Base-by-base conservation (phyloP, 2,329 filamentous ascomycete genomes). In the Zymoseptoria brevis region DNA sequence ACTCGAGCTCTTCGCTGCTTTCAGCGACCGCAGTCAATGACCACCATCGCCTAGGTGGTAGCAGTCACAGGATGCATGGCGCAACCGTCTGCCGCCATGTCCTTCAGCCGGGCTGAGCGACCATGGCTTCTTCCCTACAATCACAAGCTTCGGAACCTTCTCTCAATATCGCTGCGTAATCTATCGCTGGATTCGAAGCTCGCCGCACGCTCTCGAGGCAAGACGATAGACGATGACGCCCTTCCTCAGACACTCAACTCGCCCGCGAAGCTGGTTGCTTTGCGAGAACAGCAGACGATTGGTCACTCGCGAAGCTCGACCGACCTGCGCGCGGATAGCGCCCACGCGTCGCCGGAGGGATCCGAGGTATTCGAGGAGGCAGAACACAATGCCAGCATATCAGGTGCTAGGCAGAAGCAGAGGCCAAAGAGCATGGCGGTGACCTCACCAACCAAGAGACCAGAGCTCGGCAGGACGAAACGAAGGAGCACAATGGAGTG, bases 111-210 rank as follows among this genome's bases (percentile, higher is more conserved):
- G 64, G 75, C 73, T 66, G 76, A 77, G 60, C 73, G 75, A 63
- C 77, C 79, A 60, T 81, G 80, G 75, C 74, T 83, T 50, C 76
- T 81, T 64, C 75, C 80, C 67, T 80, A 94, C 81, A 96, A 96
- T 73, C 89, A 91, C 72, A 91, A 88, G 73, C 80, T 97, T 56
- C 86, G 93, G 57, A 92, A 96, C 77, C 82, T 96, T 4, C 87
- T 89, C 68, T 90, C 90, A 66, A 84, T 97, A 67, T 93, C 89
- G 58, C 77, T 96, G 55, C 89, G 93, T 59, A 96, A 96, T 73
- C 79, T 96, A 50, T 86, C 85, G 62, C 86, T 96, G 65, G 79
- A 78, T 22, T 79, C 78, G 63, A 77, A 79, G 60, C 77, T 76
- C 6, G 57, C 68, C 77, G 53, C 56, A 1, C 69, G 81, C 60